A percentile compares a stretch with the other conserved stretches of the same genome.
These are phyloP conservation scores for Alloteropsis semialata DNA, from an alignment of 176 grass and related monocot genomes.

Conservation along the genomic window DNA sequence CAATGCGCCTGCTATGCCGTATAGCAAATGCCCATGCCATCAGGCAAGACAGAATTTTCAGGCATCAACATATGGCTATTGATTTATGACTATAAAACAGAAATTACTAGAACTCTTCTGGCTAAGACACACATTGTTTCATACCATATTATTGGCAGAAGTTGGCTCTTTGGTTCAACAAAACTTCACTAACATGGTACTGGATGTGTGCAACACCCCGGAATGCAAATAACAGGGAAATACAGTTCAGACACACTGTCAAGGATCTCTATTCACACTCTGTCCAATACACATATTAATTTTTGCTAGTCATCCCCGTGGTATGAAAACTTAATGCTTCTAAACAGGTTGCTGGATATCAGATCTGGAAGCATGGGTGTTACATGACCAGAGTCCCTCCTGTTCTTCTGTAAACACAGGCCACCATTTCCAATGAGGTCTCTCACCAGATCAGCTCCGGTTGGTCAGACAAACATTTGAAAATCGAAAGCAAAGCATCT, in stretches of 20 bases:
- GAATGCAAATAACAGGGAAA: background rate
- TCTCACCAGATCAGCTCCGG: background rate
- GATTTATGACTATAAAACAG: background rate
- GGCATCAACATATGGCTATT: background rate
- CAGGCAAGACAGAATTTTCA: background rate
- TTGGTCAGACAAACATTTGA: background rate
- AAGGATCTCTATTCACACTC: background rate
- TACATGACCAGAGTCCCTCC: background rate
- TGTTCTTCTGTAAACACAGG: background rate
- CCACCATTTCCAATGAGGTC: background rate
- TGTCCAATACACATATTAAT: background rate
- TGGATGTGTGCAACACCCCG: background rate
- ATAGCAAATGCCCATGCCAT: slow-evolving; percentile 9
- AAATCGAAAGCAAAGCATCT: background rate
- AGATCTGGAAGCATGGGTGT: background rate
- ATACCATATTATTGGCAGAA: background rate
- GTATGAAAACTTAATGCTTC: background rate
- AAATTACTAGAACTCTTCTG: background rate
- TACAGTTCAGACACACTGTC: background rate
- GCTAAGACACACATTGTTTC: background rate
- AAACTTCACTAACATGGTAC: background rate
- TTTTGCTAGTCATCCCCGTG: background rate
- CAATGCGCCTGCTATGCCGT: background rate
- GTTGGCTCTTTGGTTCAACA: background rate
- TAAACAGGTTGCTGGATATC: background rate